These are phyloP conservation scores for Meyerozyma smithsonii DNA, from an alignment of 1,139 yeast species.

Conservation along the genomic window DNA sequence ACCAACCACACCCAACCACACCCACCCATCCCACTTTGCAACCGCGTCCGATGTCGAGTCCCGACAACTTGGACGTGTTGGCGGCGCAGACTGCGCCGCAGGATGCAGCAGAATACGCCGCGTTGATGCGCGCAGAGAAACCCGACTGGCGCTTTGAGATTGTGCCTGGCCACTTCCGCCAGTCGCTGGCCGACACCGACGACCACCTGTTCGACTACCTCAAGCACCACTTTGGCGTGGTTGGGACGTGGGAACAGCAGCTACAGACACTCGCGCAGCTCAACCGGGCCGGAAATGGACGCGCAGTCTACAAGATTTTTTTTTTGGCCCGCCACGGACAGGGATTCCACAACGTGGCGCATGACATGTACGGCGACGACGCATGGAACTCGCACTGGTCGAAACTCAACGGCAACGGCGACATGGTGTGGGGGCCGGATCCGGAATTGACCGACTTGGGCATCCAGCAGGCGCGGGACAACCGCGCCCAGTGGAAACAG, in stretches of 20 bases:
- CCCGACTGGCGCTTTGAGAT: slow-evolving; percentile 32
- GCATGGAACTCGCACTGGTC: slow-evolving; percentile 44
- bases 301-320: slow-evolving; percentile 32
- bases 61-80: neutral
- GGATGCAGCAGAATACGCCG: neutral
- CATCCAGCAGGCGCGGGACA: slow-evolving; percentile 31
- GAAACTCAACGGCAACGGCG: slow-evolving; percentile 38
- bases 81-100: neutral
- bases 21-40: neutral
- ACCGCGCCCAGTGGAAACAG: slow-evolving; percentile 14
- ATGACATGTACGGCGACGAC: slow-evolving; percentile 35
- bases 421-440: slow-evolving; percentile 45
- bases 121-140: neutral
- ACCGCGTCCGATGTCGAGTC: neutral
- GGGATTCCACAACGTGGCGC: slow-evolving; percentile 44
- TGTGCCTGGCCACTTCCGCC: slow-evolving; percentile 36
- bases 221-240: slow-evolving; percentile 35
- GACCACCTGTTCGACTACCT: slow-evolving; percentile 35
- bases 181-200: slow-evolving; percentile 33
- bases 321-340: slow-evolving; percentile 45
- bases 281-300: slow-evolving; percentile 18
- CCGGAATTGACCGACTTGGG: slow-evolving; percentile 42
- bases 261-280: slow-evolving; percentile 21
- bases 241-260: slow-evolving; percentile 30
- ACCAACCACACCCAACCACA: no score